Percentiles rank a stretch among this genome's conserved stretches.
Evolutionary conservation across 2,329 filamentous ascomycete species (phyloP).

Genomic region (Nemania sp.): DNA sequence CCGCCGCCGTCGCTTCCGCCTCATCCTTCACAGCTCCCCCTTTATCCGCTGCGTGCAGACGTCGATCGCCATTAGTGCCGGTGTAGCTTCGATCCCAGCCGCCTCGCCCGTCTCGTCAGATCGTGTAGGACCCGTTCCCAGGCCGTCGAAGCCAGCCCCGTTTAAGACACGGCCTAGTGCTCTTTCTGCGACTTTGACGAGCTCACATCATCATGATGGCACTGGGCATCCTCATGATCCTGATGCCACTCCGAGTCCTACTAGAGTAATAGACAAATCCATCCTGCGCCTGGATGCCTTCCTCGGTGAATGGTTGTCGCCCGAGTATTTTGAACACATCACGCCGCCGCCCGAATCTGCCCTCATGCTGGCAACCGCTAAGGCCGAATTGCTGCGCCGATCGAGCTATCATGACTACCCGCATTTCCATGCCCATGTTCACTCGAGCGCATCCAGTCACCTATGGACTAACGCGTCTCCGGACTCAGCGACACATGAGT

Average conservation of each 20-base stretch:
- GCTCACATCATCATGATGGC: no score
- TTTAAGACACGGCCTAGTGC: constrained; percentile 27
- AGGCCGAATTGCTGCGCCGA: constrained; percentile 79
- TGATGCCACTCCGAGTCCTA: constrained; percentile 25
- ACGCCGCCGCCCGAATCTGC: constrained; percentile 83
- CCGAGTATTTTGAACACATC: constrained; percentile 91
- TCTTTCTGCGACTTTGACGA: background rate
- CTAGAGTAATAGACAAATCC: constrained; percentile 52
- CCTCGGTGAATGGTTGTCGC: constrained; percentile 91
- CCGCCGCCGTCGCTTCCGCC: constrained; percentile 68
- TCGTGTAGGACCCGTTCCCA: constrained; percentile 33
- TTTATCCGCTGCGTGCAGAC: constrained; percentile 93
- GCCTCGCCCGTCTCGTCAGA: constrained; percentile 30
- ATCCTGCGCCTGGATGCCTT: constrained; percentile 86
- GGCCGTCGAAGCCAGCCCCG: constrained; percentile 25
- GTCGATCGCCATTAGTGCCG: constrained; percentile 82
- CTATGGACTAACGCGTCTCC: constrained; percentile 44
- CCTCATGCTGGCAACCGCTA: constrained; percentile 86
- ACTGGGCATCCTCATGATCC: no score
- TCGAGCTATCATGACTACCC: constrained; percentile 65
- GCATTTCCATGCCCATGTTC: constrained; percentile 39
- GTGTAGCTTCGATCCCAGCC: constrained; percentile 68
- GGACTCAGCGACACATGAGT: constrained; percentile 25
- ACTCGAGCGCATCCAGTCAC: constrained; percentile 39
- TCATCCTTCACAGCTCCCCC: constrained; percentile 91